phyloP scores from a whole-genome alignment of 768 basidiomycete genomes.

The Leccinum rimulosum region DNA sequence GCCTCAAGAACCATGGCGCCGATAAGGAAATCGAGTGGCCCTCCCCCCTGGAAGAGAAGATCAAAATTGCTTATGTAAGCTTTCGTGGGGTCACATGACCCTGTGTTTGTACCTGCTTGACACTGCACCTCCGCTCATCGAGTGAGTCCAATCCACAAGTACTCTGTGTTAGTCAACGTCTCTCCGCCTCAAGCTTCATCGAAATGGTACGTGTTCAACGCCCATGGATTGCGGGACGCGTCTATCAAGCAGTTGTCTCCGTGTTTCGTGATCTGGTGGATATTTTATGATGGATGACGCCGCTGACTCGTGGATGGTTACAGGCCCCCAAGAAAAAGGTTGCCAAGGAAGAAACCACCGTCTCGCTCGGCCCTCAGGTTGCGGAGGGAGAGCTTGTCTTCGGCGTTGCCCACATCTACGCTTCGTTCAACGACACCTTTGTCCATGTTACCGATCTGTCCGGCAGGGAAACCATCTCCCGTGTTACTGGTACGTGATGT shows the following conservation, averaged over 20 bases:
- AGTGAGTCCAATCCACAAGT: background rate
- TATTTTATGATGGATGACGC: slow-evolving; percentile 46
- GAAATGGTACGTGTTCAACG: slow-evolving; percentile 38
- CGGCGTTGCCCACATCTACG: slow-evolving; percentile 98
- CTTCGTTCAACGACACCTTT: slow-evolving; percentile 99
- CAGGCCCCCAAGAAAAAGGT: slow-evolving; percentile 87
- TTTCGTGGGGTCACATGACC: background rate
- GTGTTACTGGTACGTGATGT: slow-evolving; percentile 78
- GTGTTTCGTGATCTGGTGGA: slow-evolving; percentile 1
- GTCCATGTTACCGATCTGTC: slow-evolving; percentile 99
- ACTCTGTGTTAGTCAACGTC: slow-evolving; percentile 9
- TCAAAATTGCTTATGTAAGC: too few relatives aligned
- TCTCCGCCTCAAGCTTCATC: slow-evolving; percentile 29
- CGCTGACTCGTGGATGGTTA: slow-evolving; percentile 49
- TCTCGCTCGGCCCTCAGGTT: slow-evolving; percentile 93
- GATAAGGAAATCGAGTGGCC: too few relatives aligned
- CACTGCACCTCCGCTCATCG: slow-evolving; percentile 4
- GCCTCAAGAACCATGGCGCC: too few relatives aligned
- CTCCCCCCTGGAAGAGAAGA: too few relatives aligned
- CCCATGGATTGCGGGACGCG: background rate
- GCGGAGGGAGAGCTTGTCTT: slow-evolving; percentile 96
- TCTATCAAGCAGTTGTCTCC: background rate
- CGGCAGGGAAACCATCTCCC: slow-evolving; percentile 98
- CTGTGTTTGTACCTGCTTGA: slow-evolving; percentile 23
- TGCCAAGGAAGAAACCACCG: slow-evolving; percentile 76